These are phyloP conservation scores for Priceomyces castillae DNA, from an alignment of 805 yeast genomes.

Conservation along the genomic window DNA sequence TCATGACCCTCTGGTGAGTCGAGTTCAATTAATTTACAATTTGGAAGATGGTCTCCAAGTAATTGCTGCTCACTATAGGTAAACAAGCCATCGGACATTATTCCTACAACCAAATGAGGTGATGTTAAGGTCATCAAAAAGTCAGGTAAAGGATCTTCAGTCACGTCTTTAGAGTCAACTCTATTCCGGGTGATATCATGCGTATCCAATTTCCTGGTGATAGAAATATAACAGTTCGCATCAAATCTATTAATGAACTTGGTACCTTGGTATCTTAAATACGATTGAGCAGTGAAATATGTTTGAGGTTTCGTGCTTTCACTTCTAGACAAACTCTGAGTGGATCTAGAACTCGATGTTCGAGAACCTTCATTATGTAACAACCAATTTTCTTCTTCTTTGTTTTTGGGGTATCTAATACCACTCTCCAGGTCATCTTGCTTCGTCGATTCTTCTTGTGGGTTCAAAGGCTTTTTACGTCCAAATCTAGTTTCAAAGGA, in stretches of 20 bases:
- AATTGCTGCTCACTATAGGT: conserved; percentile 89
- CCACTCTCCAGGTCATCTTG: conserved; percentile 16
- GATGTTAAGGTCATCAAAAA: conserved; percentile 60
- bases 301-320: conserved; percentile 45
- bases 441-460: conserved; percentile 9
- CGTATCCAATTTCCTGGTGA: conserved; percentile 90
- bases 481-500: conserved; percentile 91
- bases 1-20: conserved; percentile 97
- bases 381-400: conserved; percentile 73
- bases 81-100: conserved; percentile 88
- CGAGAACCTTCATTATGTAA: conserved; percentile 83
- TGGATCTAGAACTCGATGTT: conserved; percentile 8
- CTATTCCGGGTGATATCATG: conserved; percentile 89
- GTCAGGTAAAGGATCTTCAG: conserved; percentile 37
- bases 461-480: conserved; percentile 48
- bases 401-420: conserved; percentile 42
- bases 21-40: conserved; percentile 64
- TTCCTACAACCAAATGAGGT: conserved; percentile 85
- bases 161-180: conserved; percentile 34
- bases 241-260: conserved; percentile 89
- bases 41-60: conserved; percentile 71
- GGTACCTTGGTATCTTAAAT: conserved; percentile 89
- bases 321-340: conserved; percentile 2
- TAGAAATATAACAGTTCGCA: conserved; percentile 94
- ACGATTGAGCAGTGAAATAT: conserved; percentile 92